Evolutionary conservation across 768 basidiomycete genomes (phyloP).

Genomic region (Hericium coralloides): DNA sequence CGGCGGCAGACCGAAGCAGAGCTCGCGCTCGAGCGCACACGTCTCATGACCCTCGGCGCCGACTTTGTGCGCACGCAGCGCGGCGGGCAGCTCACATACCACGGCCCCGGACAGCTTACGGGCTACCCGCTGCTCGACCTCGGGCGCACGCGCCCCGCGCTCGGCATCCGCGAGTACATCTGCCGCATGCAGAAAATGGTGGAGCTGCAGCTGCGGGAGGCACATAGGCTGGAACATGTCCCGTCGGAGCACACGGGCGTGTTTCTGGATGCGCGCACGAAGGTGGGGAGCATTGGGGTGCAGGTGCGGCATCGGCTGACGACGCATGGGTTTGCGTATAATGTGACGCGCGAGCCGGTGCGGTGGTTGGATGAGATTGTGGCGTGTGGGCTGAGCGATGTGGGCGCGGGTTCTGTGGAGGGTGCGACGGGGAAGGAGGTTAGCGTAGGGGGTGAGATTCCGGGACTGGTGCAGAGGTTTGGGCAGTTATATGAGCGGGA

Average conservation of each 20-base stretch:
- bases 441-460: constrained; percentile 43
- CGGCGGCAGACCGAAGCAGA: constrained; percentile 67
- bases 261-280: constrained; percentile 71
- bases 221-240: constrained; percentile 46
- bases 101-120: constrained; percentile 95
- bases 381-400: constrained; percentile 85
- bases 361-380: constrained; percentile 83
- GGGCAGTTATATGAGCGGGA: constrained; percentile 21
- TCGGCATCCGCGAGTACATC: constrained; percentile 75
- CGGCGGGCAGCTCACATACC: constrained; percentile 93
- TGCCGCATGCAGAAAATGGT: constrained; percentile 72
- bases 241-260: constrained; percentile 85
- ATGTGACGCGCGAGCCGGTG: constrained; percentile 74
- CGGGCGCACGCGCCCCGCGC: constrained; percentile 62
- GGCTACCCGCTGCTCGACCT: constrained; percentile 94
- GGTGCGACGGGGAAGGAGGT: constrained; percentile 30
- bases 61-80: constrained; percentile 77
- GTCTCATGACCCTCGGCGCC: constrained; percentile 72
- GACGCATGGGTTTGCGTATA: constrained; percentile 91
- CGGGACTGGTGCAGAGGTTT: constrained; percentile 30
- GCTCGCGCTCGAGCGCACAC: constrained; percentile 47
- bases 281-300: constrained; percentile 93
- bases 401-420: constrained; percentile 66
- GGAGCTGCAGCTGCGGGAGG: constrained; percentile 47
- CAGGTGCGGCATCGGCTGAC: constrained; percentile 93